Evolutionary conservation across 306 rosid genomes (phyloP), one percentile per base, ranked within the genome.

Genomic region (Acacia acuminata): DNA sequence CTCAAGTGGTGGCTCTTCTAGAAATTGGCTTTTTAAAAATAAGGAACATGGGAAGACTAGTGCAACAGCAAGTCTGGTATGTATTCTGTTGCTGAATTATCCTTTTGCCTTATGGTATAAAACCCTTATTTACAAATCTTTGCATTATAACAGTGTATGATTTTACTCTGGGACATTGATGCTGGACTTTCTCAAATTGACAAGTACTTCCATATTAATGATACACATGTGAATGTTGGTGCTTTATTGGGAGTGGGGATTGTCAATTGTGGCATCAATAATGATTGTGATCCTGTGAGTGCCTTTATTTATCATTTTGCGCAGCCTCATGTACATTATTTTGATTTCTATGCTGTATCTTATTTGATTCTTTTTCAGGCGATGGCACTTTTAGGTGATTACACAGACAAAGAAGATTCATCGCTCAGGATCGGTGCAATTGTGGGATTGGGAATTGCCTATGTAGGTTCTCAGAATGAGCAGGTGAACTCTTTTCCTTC

Each of bases 41-140:
- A 96, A 96, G 86, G 99, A 96, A 71, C 98, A 96, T 77, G 99
- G 99, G 85, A 96, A 94, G 88, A 91, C 98, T 66, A 94, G 98
- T 85, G 98, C 99, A 79, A 97, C 98, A 34, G 99, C 99, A 38
- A 96, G 99, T 88, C 86, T 96, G 94, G 99, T 94, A 86, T 77
- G 94, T 69, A 44, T 81, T 81, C 77, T 38, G 51, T 74, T 70
- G 22, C 42, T 72, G 66, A 79, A 50, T 68, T 44, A 73, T 81
- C 65, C 19, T 13, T 48, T 61, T 30, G 63, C 51, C 20, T 51
- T 10, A 67, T 58, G 81, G 72, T 68, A 20, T 58, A 40, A 11
- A 24, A 66, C 53, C 64, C 40, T 55, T 20, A 47, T 74, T 47
- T 24, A 10, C 73, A 75, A 32, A 55, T 45, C 79, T 87, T 5